A percentile compares a stretch with the other conserved stretches of the same genome.
Evolutionary conservation across 2,329 filamentous ascomycete genomes (phyloP).

Genomic region (Penicillium sp.): DNA sequence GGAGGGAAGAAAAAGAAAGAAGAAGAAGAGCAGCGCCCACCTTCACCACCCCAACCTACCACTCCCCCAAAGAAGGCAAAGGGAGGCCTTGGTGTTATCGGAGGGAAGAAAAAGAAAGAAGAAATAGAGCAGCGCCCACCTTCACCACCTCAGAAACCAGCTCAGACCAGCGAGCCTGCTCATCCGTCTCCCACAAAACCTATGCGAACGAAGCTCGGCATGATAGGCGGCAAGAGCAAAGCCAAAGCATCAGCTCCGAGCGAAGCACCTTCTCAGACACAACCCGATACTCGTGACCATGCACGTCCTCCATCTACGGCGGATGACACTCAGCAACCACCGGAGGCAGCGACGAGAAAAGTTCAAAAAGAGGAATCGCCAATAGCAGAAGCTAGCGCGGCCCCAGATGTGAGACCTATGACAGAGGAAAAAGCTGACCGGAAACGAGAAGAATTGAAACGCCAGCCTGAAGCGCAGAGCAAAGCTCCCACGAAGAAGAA

Average conservation of each 20-base stretch:
- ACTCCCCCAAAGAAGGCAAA: conserved; percentile 5
- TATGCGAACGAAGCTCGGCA: conserved; percentile 32
- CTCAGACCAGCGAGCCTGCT: not conserved
- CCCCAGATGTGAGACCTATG: conserved; percentile 11
- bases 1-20: conserved; percentile 18
- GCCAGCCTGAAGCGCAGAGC: conserved; percentile 47
- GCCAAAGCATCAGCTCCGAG: conserved; percentile 6
- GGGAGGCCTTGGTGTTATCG: conserved; percentile 13
- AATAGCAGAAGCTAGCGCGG: not conserved
- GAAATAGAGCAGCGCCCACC: not conserved
- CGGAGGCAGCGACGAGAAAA: not conserved
- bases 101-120: conserved; percentile 18
- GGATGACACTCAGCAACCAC: not conserved
- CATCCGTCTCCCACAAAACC: conserved; percentile 13
- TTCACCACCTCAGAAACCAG: conserved; percentile 5
- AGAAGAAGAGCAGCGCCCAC: not conserved
- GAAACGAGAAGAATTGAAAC: conserved; percentile 54
- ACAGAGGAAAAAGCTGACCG: conserved; percentile 51
- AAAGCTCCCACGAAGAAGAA: conserved; percentile 55
- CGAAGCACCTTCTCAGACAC: not conserved
- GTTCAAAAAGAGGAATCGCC: not conserved
- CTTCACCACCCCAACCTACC: conserved; percentile 1
- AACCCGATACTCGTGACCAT: not conserved
- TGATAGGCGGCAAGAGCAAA: conserved; percentile 32
- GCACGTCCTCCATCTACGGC: not conserved